Conservation (phyloP, 352 stramenopile species). For the Pythium chondricola region DNA sequence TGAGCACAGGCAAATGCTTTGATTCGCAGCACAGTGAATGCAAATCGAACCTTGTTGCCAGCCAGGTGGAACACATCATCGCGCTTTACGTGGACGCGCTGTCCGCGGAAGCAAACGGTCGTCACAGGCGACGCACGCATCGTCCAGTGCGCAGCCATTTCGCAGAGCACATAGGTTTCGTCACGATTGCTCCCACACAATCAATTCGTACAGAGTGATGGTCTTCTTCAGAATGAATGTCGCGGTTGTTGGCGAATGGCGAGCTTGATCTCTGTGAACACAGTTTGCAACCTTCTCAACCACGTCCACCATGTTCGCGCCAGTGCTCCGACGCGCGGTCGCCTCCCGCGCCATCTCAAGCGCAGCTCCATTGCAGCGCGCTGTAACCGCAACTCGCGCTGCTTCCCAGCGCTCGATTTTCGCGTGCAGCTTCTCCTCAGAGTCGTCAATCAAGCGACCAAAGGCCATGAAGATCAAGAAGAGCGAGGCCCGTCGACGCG, state of each 20-base stretch:
- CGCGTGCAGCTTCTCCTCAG: constrained; percentile 33
- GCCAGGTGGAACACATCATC: constrained; percentile 78
- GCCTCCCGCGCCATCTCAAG: neutral
- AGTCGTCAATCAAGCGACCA: constrained; percentile 35
- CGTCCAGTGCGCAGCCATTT: constrained; percentile 2
- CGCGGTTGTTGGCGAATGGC: too few species aligned
- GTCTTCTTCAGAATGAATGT: too few species aligned
- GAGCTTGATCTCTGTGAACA: too few species aligned
- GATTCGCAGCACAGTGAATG: neutral
- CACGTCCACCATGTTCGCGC: constrained; percentile 10
- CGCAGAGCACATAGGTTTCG: too few species aligned
- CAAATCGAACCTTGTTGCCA: constrained; percentile 67
- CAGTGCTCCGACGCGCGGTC: constrained; percentile 5
- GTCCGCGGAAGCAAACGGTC: constrained; percentile 54
- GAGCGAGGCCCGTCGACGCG: constrained; percentile 45
- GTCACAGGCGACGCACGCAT: constrained; percentile 44
- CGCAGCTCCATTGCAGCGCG: neutral
- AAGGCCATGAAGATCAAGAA: constrained; percentile 70
- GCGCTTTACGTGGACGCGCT: constrained; percentile 76
- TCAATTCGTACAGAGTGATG: too few species aligned
- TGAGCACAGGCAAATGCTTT: neutral
- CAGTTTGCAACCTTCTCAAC: too few species aligned
- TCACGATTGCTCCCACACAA: too few species aligned
- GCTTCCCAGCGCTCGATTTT: constrained; percentile 14
- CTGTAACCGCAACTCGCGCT: neutral